A percentile compares a stretch with the other conserved stretches of the same genome.
Evolutionary conservation across 208 protist species (phyloP).

Genomic region (Sergeia podlipaevii): DNA sequence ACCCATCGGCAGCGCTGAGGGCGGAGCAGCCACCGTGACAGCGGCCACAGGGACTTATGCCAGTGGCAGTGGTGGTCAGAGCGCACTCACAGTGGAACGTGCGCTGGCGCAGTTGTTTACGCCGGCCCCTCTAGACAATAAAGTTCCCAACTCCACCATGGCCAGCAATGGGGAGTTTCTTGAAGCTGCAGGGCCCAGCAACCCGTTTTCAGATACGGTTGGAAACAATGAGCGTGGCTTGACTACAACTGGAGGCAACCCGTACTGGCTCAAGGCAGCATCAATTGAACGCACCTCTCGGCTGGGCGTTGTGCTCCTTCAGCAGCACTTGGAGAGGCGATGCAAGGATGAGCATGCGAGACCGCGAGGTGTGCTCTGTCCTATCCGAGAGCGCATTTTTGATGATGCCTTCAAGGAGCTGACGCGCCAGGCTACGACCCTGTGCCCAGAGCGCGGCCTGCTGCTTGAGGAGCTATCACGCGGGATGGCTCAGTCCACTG

Average conservation of each 20-base stretch:
- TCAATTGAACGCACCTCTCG: slow-evolving; percentile 50
- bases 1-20: neutral
- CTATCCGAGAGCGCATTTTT: slow-evolving; percentile 74
- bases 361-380: slow-evolving; percentile 57
- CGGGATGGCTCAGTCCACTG: slow-evolving; percentile 63
- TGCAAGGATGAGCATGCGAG: slow-evolving; percentile 60
- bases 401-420: slow-evolving; percentile 75
- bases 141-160: neutral
- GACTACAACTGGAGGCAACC: slow-evolving; percentile 5
- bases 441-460: slow-evolving; percentile 84
- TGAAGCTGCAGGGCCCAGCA: neutral
- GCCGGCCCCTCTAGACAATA: slow-evolving; percentile 17
- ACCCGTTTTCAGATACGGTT: neutral
- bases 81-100: slow-evolving; percentile 21
- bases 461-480: slow-evolving; percentile 60
- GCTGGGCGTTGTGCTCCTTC: slow-evolving; percentile 68
- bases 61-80: neutral
- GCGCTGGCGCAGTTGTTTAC: slow-evolving; percentile 37
- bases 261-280: slow-evolving; percentile 51
- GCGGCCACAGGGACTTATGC: too few species aligned
- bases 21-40: too few species aligned
- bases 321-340: slow-evolving; percentile 64
- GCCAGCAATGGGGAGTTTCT: neutral
- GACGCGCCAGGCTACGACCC: slow-evolving; percentile 80
- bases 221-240: neutral